Conservation (phyloP, 148 eudicot species). For the Agrostemma githago region DNA sequence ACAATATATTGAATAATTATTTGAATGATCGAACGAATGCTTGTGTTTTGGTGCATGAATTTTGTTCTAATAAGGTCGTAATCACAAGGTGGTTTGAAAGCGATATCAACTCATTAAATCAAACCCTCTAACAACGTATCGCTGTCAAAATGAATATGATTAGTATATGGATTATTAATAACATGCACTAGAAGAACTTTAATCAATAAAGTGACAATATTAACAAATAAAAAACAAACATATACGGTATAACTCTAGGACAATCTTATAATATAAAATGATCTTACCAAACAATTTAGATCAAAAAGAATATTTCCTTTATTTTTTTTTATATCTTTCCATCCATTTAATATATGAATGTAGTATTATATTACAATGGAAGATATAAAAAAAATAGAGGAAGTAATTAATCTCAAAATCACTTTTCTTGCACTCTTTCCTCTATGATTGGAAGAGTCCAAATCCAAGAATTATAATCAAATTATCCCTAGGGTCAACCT, state of each 20-base stretch:
- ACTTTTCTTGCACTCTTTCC: conserved; percentile 8
- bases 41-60: conserved; percentile 22
- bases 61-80: conserved; percentile 25
- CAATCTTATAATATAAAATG: too few relatives aligned
- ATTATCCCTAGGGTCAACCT: conserved; percentile 20
- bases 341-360: too few relatives aligned
- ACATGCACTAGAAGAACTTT: not conserved
- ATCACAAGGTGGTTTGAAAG: conserved; percentile 28
- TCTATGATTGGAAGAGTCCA: conserved; percentile 42
- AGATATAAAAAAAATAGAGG: too few relatives aligned
- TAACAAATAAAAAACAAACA: too few relatives aligned
- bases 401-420: not conserved
- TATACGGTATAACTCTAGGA: too few relatives aligned
- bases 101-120: conserved; percentile 14
- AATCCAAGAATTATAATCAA: conserved; percentile 13
- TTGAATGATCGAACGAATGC: not conserved
- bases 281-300: not conserved
- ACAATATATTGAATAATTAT: not conserved
- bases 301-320: too few relatives aligned
- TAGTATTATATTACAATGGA: too few relatives aligned
- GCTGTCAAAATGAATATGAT: conserved; percentile 10
- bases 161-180: too few relatives aligned
- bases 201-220: not conserved
- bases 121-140: conserved; percentile 3
- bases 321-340: too few relatives aligned